phyloP scores from a whole-genome alignment of 2,329 filamentous ascomycete species.

The Aspergillus sp. region DNA sequence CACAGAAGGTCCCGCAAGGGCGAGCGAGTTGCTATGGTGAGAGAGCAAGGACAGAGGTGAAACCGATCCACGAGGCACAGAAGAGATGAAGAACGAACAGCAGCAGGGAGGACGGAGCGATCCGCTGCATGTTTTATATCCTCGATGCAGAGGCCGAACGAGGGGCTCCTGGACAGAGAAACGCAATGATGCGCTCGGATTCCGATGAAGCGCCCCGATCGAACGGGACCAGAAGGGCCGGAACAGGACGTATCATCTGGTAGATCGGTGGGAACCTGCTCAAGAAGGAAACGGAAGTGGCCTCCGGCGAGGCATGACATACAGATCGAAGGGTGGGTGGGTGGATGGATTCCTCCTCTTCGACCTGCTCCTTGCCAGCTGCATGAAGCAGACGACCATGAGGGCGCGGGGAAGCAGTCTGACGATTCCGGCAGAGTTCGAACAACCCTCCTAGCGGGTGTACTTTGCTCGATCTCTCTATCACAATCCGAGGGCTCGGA shows the following conservation, averaged over 20 bases:
- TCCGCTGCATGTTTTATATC: slow-evolving; percentile 38
- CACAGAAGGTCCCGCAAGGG: slow-evolving; percentile 6
- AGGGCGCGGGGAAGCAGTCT: slow-evolving; percentile 21
- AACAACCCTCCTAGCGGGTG: too few species aligned
- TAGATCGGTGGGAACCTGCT: slow-evolving; percentile 17
- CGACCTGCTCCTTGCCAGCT: slow-evolving; percentile 2
- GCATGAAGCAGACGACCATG: slow-evolving; percentile 6
- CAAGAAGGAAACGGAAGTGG: slow-evolving; percentile 20
- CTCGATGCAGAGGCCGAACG: slow-evolving; percentile 22
- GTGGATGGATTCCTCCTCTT: too few species aligned
- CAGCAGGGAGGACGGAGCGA: slow-evolving; percentile 20
- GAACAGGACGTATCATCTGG: slow-evolving; percentile 13
- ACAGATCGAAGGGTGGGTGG: slow-evolving; percentile 14
- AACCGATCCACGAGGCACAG: slow-evolving; percentile 18
- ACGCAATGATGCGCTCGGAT: slow-evolving; percentile 17
- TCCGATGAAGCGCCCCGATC: slow-evolving; percentile 14
- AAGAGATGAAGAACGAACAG: slow-evolving; percentile 23
- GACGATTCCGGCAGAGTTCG: slow-evolving; percentile 24
- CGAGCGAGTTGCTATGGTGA: slow-evolving; percentile 11
- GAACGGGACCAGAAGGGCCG: slow-evolving; percentile 10
- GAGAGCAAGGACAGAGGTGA: slow-evolving; percentile 7
- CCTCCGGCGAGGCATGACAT: slow-evolving; percentile 18
- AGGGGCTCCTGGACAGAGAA: slow-evolving; percentile 12
- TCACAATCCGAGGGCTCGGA: slow-evolving; percentile 30
- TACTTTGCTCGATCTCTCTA: slow-evolving; percentile 20